Conservation (phyloP, 129 eudicot genomes). For the Ambrosia artemisiifolia region DNA sequence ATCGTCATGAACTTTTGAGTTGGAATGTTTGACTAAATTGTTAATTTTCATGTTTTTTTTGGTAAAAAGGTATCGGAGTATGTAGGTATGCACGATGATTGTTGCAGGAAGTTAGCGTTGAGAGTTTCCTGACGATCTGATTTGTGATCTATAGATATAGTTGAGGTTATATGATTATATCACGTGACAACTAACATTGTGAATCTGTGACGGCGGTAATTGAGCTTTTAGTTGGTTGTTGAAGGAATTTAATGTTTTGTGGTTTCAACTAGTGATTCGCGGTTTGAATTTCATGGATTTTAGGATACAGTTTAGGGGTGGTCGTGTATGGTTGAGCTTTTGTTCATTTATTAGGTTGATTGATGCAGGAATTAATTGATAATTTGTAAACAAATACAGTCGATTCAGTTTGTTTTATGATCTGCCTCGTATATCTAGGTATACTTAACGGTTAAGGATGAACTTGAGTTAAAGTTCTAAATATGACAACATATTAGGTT, state of each 20-base stretch:
- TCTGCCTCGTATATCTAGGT: constrained; percentile 1
- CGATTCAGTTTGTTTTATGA: neutral
- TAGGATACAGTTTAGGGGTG: neutral
- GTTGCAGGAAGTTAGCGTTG: neutral
- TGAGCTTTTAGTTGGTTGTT: constrained; percentile 14
- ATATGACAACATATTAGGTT: neutral
- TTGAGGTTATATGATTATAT: neutral
- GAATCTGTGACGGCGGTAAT: neutral
- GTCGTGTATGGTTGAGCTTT: neutral
- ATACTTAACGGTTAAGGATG: neutral
- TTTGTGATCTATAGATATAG: neutral
- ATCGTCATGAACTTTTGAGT: neutral
- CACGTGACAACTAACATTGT: neutral
- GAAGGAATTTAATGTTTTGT: neutral
- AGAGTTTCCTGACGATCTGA: neutral
- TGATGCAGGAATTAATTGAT: neutral
- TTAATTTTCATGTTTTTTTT: neutral
- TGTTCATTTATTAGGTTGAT: neutral
- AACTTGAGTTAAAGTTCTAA: neutral
- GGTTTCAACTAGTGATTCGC: neutral
- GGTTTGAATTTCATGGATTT: neutral
- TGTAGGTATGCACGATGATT: constrained; percentile 9
- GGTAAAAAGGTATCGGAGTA: neutral
- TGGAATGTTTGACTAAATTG: neutral
- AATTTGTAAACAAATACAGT: neutral